Base-by-base conservation (phyloP, 2,329 filamentous ascomycete genomes). In the Apiospora kogelbergensis region DNA sequence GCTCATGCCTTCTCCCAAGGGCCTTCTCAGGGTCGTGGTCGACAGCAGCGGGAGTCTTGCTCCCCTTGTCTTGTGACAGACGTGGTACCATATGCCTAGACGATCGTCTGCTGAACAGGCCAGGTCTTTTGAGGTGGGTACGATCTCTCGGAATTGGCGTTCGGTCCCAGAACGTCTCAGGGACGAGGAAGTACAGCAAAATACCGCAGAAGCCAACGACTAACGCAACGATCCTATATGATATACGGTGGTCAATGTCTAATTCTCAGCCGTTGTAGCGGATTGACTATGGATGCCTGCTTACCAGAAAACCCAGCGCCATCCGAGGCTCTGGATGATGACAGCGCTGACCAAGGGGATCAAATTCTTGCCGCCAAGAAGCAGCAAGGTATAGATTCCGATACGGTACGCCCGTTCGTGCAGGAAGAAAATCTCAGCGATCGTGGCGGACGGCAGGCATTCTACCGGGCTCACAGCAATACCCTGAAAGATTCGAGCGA, bases 111-210 rank as follows among this genome's bases (percentile, higher is more conserved):
- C 81, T 83, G 68, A 87, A 81, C 67, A 88, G 80, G 68, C 80
- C 81, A 1, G 84, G 83, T 24, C 84, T 77, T 69, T 79, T 82
- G 7, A 78, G 77, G 2, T 79, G 73, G 48, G 79, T 80, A 24
- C 79, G 77, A 3, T 80, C 76, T 63, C 74, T 78, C 1, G 81
- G 80, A 40, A 79, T 69, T 1, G 95, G 94, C 2, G 91, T 91
- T 64, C 95, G 86, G 79, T 98, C 94, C 95, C 95, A 98, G 73
- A 97, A 98, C 0, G 94, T 97, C 81, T 98, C 95, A 0, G 95
- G 95, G 0, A 97, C 93, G 74, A 97, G 97, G 70, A 98, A 85
- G 78, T 97, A 97, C 1, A 98, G 84, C 2, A 97, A 81, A 24
- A 88, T 78, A 45, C 90, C 86, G 70, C 90, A 90, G 64, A 93